A percentile compares a stretch with the other conserved stretches of the same genome.
These are phyloP conservation scores for Lathyrus sativus DNA, from an alignment of 306 rosid species.

Conservation along the genomic window DNA sequence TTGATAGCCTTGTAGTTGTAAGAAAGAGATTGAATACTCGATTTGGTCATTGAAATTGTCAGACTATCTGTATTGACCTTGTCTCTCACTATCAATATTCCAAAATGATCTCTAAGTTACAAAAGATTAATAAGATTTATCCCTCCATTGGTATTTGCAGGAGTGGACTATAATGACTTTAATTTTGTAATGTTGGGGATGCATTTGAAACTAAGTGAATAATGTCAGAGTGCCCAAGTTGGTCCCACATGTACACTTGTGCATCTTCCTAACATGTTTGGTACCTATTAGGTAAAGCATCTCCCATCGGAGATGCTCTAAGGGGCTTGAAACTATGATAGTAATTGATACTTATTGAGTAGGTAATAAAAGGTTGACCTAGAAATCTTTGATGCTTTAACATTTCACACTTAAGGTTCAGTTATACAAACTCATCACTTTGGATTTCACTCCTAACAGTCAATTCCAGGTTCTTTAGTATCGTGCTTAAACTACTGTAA, in stretches of 20 bases:
- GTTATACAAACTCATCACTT: conserved; percentile 23
- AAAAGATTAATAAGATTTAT: neutral
- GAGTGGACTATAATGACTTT: neutral
- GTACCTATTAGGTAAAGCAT: too few relatives aligned
- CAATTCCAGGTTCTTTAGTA: neutral
- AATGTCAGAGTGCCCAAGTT: neutral
- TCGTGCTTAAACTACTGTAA: neutral
- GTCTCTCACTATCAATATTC: neutral
- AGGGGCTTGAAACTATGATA: conserved; percentile 20
- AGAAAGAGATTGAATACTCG: neutral
- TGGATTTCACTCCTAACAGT: conserved; percentile 28
- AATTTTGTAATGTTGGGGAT: neutral
- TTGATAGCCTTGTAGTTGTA: conserved; percentile 15
- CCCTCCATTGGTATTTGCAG: neutral
- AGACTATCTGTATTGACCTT: neutral
- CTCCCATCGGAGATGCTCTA: too few relatives aligned
- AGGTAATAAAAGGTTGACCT: conserved; percentile 21
- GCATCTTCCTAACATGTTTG: conserved; percentile 5
- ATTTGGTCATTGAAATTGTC: neutral
- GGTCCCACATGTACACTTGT: too few relatives aligned
- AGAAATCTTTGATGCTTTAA: conserved; percentile 12
- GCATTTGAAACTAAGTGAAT: neutral
- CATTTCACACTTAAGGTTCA: conserved; percentile 14
- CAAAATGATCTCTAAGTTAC: neutral
- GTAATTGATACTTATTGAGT: conserved; percentile 3